Conservation (phyloP, 768 basidiomycete species). For the Collybiopsis confluens region DNA sequence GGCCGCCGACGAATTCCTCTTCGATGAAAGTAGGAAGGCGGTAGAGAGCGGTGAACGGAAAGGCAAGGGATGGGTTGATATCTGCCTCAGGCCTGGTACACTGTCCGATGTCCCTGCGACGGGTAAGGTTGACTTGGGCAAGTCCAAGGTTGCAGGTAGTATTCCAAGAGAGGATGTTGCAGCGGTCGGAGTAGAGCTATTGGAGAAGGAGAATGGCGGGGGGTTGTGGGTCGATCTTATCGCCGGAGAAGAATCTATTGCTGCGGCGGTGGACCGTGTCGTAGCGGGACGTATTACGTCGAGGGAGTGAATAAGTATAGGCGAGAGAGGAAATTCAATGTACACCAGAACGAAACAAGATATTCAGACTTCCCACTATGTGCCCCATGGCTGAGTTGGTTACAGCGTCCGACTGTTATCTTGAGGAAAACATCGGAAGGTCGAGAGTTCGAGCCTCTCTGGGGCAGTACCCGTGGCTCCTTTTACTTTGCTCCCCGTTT, state of each 20-base stretch:
- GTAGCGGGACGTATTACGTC: conserved; percentile 4
- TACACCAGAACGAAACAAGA: no score
- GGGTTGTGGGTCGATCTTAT: conserved; percentile 7
- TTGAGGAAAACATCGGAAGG: no score
- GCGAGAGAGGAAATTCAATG: background rate
- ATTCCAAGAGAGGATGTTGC: conserved; percentile 6
- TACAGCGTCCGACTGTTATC: conserved; percentile 74
- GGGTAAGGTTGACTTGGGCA: conserved; percentile 1
- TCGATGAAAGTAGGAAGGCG: conserved; percentile 3
- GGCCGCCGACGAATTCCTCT: conserved; percentile 4
- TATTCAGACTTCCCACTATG: no score
- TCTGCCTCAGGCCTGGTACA: conserved; percentile 3
- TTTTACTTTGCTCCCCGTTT: no score
- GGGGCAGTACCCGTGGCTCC: no score
- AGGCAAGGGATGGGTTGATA: conserved; percentile 2
- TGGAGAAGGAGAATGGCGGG: conserved; percentile 4
- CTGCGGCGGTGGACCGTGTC: background rate
- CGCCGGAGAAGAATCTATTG: background rate
- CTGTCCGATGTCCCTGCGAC: conserved; percentile 5
- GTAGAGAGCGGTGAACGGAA: background rate
- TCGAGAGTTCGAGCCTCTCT: no score
- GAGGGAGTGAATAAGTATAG: background rate
- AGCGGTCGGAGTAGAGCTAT: conserved; percentile 2
- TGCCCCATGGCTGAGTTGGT: conserved; percentile 79
- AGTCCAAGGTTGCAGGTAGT: background rate